Base-by-base conservation (phyloP, 345 rosid species). In the Geranium rotundifolium region DNA sequence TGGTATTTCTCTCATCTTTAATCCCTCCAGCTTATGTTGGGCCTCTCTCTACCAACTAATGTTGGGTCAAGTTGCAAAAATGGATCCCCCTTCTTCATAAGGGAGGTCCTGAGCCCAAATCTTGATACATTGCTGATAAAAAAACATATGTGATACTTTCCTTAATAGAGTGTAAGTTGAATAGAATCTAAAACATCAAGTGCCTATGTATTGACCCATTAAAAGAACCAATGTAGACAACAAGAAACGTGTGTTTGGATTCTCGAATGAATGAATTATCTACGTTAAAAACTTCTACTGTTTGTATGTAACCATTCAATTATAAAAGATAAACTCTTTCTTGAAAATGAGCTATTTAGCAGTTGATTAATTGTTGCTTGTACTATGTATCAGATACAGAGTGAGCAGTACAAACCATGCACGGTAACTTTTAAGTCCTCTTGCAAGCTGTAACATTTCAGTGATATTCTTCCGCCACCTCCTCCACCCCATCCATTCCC, bases 401-500 rank as follows among this genome's bases (percentile, higher is more conserved):
- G 55, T 74, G 63, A 70, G 76, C 63, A 65, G 71, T 61, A 80
- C 93, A 62, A 79, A 93, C 99, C 99, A 83, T 88, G 97, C 54
- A 86, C 91, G 62, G 88, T 75, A 67, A 93, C 85, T 70, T 76
- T 84, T 60, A 90, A 69, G 69, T 86, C 88, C 83, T 93, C 99
- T 72, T 93, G 97, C 77, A 86, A 84, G 89, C 97, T 88, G 84
- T 90, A 93, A 79, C 96, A 87, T 65, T 88, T 86, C 70, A 93
- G 82, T 59, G 96, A 86, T 62, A 93, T 74, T 79, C 99, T 88
- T 76, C 99, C 97, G 64, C 99, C 99, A 7, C 99, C 95, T 70
- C 99, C 99, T 68, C 99, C 99, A 52, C 95, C 99, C 83, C 84
- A 79, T 67, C 99, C 97, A 41, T 71, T 85, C 56, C 99, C 97